Conservation (phyloP, 2,329 filamentous ascomycete species). For the Laburnicola sp. region DNA sequence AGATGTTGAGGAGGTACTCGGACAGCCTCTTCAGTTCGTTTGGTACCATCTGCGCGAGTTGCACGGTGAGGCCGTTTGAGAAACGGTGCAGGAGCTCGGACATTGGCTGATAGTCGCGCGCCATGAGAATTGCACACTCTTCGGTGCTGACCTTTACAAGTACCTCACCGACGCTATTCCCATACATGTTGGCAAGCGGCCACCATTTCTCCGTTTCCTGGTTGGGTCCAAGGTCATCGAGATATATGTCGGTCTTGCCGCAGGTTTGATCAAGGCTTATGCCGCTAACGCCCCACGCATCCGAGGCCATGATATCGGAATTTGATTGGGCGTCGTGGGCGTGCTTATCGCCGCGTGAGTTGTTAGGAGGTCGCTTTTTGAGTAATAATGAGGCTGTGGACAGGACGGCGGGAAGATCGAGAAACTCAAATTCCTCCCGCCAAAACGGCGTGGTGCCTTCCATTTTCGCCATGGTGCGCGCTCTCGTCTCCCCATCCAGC, state of each 20-base stretch:
- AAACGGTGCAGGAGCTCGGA: slow-evolving; percentile 85
- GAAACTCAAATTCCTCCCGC: slow-evolving; percentile 79
- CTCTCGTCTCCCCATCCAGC: slow-evolving; percentile 76
- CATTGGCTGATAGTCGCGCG: slow-evolving; percentile 80
- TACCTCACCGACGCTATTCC: slow-evolving; percentile 79
- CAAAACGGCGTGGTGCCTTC: slow-evolving; percentile 77
- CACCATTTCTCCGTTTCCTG: slow-evolving; percentile 86
- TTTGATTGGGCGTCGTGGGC: slow-evolving; percentile 39
- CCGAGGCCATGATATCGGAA: slow-evolving; percentile 40
- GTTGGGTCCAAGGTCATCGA: slow-evolving; percentile 76
- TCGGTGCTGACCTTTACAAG: slow-evolving; percentile 81
- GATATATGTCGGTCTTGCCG: slow-evolving; percentile 77
- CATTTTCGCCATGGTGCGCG: slow-evolving; percentile 71
- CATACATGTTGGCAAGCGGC: slow-evolving; percentile 74
- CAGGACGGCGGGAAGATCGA: slow-evolving; percentile 69
- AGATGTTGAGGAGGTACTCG: slow-evolving; percentile 89
- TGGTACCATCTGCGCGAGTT: slow-evolving; percentile 79
- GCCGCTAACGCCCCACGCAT: slow-evolving; percentile 49
- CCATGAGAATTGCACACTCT: slow-evolving; percentile 85
- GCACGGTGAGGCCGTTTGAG: slow-evolving; percentile 77
- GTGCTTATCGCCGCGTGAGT: slow-evolving; percentile 40
- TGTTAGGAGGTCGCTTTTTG: slow-evolving; percentile 60
- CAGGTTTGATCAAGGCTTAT: slow-evolving; percentile 56
- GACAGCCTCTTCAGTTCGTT: slow-evolving; percentile 77
- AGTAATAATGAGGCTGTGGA: slow-evolving; percentile 72